Conservation (phyloP, 1,284 basidiomycete species). For the Ustilago nuda region DNA sequence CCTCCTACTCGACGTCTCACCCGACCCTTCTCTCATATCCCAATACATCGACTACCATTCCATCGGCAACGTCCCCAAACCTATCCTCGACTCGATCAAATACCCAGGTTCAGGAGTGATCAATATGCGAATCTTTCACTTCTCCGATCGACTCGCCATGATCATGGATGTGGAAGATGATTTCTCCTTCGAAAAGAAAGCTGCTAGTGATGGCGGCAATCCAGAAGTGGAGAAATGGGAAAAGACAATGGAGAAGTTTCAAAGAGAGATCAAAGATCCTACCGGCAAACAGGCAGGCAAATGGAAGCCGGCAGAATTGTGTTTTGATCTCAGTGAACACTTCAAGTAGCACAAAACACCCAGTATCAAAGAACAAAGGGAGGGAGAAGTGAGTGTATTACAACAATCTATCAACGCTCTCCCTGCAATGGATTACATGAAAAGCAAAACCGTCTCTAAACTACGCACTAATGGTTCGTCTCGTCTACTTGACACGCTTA, state of each 20-base stretch:
- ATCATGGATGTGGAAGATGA: conserved; percentile 45
- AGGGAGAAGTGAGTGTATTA: conserved; percentile 4
- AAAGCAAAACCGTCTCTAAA: background rate
- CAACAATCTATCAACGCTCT: background rate
- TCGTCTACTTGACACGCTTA: conserved; percentile 56
- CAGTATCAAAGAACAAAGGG: too few relatives aligned
- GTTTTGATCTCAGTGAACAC: conserved; percentile 40
- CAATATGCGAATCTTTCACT: conserved; percentile 48
- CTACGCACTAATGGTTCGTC: background rate
- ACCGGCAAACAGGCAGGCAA: conserved; percentile 21
- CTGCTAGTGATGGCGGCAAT: conserved; percentile 27
- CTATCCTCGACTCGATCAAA: conserved; percentile 40
- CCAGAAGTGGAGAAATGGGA: conserved; percentile 30
- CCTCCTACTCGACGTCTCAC: conserved; percentile 26
- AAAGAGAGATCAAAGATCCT: conserved; percentile 35
- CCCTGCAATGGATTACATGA: background rate
- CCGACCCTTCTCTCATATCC: conserved; percentile 22
- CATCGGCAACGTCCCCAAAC: conserved; percentile 30
- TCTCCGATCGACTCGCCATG: conserved; percentile 40
- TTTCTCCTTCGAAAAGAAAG: conserved; percentile 30
- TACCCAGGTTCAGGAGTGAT: conserved; percentile 32
- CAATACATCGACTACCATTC: conserved; percentile 46
- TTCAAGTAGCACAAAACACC: background rate
- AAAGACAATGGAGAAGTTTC: conserved; percentile 33
- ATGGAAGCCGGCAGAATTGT: conserved; percentile 33